These are phyloP conservation scores for Candida sojae DNA, from an alignment of 1,139 yeast genomes.

Conservation along the genomic window DNA sequence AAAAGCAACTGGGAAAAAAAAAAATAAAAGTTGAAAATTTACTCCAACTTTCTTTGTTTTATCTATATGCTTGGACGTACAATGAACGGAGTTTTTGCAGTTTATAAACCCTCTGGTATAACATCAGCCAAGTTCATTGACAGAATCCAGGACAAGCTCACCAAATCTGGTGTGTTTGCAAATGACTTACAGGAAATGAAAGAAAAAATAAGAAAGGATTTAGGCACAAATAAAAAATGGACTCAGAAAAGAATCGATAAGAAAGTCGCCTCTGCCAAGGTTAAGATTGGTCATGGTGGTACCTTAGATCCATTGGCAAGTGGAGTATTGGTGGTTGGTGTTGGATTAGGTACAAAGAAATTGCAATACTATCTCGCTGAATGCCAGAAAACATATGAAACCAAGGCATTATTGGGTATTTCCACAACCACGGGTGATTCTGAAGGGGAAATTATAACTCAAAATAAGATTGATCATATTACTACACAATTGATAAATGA, in stretches of 20 bases:
- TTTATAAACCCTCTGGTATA: constrained; percentile 86
- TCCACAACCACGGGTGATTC: constrained; percentile 93
- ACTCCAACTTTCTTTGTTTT: neutral
- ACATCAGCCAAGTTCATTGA: constrained; percentile 74
- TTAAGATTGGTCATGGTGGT: constrained; percentile 98
- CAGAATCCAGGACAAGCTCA: constrained; percentile 62
- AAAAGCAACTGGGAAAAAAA: neutral
- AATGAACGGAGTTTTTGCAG: constrained; percentile 93
- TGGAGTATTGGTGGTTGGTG: constrained; percentile 89
- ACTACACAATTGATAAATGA: constrained; percentile 52
- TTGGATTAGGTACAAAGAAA: constrained; percentile 86
- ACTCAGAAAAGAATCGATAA: constrained; percentile 46
- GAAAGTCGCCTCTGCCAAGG: constrained; percentile 50
- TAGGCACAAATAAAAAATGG: constrained; percentile 50
- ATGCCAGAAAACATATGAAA: constrained; percentile 75
- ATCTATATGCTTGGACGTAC: constrained; percentile 14
- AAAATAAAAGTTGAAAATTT: neutral
- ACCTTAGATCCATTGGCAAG: constrained; percentile 94
- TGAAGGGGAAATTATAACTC: constrained; percentile 77
- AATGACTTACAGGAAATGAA: constrained; percentile 49
- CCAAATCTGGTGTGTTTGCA: constrained; percentile 60
- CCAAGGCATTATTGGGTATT: constrained; percentile 83
- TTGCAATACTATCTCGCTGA: constrained; percentile 71
- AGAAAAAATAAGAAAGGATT: constrained; percentile 31
- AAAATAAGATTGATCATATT: constrained; percentile 59